Evolutionary conservation across 331 rosid genomes (phyloP).

Genomic region (Saraca asoca): DNA sequence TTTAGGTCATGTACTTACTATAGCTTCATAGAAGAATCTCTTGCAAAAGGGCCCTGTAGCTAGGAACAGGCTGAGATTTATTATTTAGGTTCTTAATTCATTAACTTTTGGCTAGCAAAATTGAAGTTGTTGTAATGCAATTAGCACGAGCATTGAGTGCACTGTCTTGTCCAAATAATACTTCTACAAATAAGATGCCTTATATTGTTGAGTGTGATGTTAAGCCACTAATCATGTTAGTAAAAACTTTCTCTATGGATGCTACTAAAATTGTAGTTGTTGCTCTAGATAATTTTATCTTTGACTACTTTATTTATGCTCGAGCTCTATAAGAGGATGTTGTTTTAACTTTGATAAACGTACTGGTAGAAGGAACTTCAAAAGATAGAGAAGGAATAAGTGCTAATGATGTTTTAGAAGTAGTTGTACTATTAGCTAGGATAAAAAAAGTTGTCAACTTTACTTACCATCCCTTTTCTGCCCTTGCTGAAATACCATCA

Average conservation of each 20-base stretch:
- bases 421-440: slow-evolving; percentile 70
- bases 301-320: slow-evolving; percentile 73
- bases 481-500: slow-evolving; percentile 68
- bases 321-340: slow-evolving; percentile 79
- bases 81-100: slow-evolving; percentile 82
- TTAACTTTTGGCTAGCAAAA: slow-evolving; percentile 80
- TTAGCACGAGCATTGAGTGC: slow-evolving; percentile 92
- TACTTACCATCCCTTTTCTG: slow-evolving; percentile 61
- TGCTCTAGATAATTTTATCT: slow-evolving; percentile 92
- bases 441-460: slow-evolving; percentile 63
- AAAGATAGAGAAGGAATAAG: slow-evolving; percentile 67
- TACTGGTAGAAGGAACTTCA: slow-evolving; percentile 77
- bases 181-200: no score
- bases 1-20: no score
- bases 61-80: slow-evolving; percentile 75
- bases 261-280: slow-evolving; percentile 91
- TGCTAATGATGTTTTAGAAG: slow-evolving; percentile 77
- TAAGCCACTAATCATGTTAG: slow-evolving; percentile 78
- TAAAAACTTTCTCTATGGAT: slow-evolving; percentile 83
- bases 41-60: no score
- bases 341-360: slow-evolving; percentile 78
- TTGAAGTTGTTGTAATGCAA: slow-evolving; percentile 87
- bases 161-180: slow-evolving; percentile 76
- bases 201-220: no score
- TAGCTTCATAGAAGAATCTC: no score